A percentile compares a stretch with the other conserved stretches of the same genome.
phyloP scores from a whole-genome alignment of 2,329 filamentous ascomycete genomes.

The Colletotrichum sp. region DNA sequence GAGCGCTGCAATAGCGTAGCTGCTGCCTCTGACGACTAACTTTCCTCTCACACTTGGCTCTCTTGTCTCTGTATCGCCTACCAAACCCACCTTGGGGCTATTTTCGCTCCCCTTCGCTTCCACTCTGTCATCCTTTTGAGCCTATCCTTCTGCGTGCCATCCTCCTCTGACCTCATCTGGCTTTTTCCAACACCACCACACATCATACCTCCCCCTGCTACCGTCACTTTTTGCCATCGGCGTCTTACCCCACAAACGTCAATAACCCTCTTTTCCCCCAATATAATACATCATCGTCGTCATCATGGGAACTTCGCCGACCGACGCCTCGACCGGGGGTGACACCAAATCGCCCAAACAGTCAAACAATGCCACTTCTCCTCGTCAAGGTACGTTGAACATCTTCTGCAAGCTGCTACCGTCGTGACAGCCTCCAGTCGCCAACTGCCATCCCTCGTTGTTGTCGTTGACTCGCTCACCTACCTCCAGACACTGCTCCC shows the following conservation, averaged over 20 bases:
- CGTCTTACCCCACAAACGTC: slow-evolving; percentile 30
- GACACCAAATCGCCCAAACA: slow-evolving; percentile 55
- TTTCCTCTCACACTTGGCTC: not conserved
- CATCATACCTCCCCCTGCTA: slow-evolving; percentile 21
- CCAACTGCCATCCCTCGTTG: slow-evolving; percentile 12
- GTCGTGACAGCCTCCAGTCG: slow-evolving; percentile 17
- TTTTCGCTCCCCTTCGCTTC: not conserved
- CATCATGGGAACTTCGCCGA: slow-evolving; percentile 54
- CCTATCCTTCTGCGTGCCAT: slow-evolving; percentile 7
- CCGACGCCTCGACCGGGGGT: slow-evolving; percentile 42
- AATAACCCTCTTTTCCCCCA: slow-evolving; percentile 29
- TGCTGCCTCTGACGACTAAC: slow-evolving; percentile 18
- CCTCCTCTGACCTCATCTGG: slow-evolving; percentile 46
- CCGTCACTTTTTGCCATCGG: slow-evolving; percentile 25
- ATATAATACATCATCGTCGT: slow-evolving; percentile 51
- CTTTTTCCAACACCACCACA: slow-evolving; percentile 21
- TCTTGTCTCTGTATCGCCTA: not conserved
- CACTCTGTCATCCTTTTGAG: not conserved
- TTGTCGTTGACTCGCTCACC: slow-evolving; percentile 25
- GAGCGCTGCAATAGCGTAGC: slow-evolving; percentile 22
- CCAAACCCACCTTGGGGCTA: not conserved
- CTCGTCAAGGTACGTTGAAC: slow-evolving; percentile 45
- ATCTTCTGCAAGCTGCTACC: not conserved
- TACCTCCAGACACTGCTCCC: slow-evolving; percentile 42
- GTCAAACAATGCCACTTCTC: slow-evolving; percentile 43